Base-by-base conservation (phyloP, 805 yeast species). In the Candida orba region DNA sequence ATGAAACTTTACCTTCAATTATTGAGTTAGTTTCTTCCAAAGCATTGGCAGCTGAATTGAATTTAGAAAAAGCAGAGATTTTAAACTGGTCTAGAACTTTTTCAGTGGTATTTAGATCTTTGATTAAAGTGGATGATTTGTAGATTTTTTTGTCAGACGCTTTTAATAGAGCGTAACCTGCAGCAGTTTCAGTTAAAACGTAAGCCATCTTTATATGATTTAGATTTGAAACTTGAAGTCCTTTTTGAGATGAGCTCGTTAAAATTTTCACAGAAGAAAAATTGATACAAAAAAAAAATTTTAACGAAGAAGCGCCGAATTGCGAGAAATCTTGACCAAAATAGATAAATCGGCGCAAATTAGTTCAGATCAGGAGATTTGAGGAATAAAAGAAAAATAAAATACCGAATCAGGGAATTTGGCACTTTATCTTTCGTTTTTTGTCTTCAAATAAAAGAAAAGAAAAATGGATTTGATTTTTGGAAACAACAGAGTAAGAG, bases 101-200 rank as follows among this genome's bases (percentile, higher is more conserved):
- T 52, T 84, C 95, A 39, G 95, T 79, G 40, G 86, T 67, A 67
- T 85, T 75, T 59, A 90, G 75, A 64, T 89, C 96, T 51, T 81
- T 76, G 53, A 85, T 68, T 55, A 90, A 70, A 46, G 79, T 64
- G 43, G 84, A 66, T 23, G 93, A 81, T 72, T 90, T 91, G 78
- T 91, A 83, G 59, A 93, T 83, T 76, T 91, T 91, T 75, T 93
- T 93, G 76, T 93, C 98, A 52, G 96, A 83, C 46, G 97, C 96
- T 73, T 93, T 93, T 65, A 93, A 79, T 63, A 93, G 77, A 63
- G 99, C 99, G 67, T 93, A 93, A 63, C 99, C 99, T 42, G 99
- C 99, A 52, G 99, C 86, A 53, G 99, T 93, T 75, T 93, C 99
- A 49, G 98, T 85, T 66, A 91, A 79, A 62, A 91, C 89, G 77